Conservation (phyloP, 495 filamentous ascomycete genomes). For the Podospora australis region DNA sequence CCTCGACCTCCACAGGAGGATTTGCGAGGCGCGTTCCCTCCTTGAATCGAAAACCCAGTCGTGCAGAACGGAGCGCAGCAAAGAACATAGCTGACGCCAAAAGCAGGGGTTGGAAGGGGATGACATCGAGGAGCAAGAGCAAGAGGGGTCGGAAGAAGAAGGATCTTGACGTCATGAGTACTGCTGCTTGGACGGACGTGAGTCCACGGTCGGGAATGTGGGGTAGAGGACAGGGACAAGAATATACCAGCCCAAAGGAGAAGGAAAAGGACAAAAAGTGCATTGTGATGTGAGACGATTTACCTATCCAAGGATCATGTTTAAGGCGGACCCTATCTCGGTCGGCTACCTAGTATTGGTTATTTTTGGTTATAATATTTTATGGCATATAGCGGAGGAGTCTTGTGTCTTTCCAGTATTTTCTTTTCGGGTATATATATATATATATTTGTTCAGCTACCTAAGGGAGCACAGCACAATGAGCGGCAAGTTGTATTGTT, state of each 20-base stretch:
- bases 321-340: neutral
- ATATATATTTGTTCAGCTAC: neutral
- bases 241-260: slow-evolving; percentile 4
- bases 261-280: slow-evolving; percentile 44
- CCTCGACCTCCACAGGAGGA: slow-evolving; percentile 40
- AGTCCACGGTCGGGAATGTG: slow-evolving; percentile 1
- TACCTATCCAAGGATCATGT: too few relatives aligned
- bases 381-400: neutral
- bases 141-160: slow-evolving; percentile 21
- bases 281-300: slow-evolving; percentile 52
- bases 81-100: slow-evolving; percentile 52
- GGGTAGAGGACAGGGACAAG: neutral
- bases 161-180: slow-evolving; percentile 30
- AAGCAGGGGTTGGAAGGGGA: slow-evolving; percentile 45
- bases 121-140: slow-evolving; percentile 32
- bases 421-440: neutral
- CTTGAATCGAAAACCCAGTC: slow-evolving; percentile 40
- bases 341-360: neutral
- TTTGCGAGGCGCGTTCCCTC: slow-evolving; percentile 25
- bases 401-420: neutral
- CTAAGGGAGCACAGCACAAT: neutral
- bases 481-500: neutral
- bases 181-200: slow-evolving; percentile 44
- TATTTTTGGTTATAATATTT: neutral
- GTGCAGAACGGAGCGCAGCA: slow-evolving; percentile 46